Percentiles rank a stretch among this genome's conserved stretches.
These are phyloP conservation scores for Arabidopsis hybrid DNA, from an alignment of 441 rosid genomes.

Conservation along the genomic window DNA sequence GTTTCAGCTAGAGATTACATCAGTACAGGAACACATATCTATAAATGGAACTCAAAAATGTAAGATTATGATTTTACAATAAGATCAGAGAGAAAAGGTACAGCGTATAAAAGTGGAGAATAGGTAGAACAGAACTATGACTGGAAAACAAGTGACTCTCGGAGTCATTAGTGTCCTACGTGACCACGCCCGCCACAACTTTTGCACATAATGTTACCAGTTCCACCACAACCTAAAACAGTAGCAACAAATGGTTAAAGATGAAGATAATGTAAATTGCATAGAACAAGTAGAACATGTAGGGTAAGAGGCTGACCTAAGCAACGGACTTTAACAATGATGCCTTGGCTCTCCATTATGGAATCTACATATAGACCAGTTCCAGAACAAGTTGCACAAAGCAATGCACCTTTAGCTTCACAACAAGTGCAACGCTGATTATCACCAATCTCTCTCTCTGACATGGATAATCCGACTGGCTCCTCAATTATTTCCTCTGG, in stretches of 20 bases:
- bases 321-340: conserved; percentile 92
- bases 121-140: conserved; percentile 28
- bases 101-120: conserved; percentile 32
- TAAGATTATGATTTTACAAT: conserved; percentile 16
- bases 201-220: conserved; percentile 86
- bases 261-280: conserved; percentile 5
- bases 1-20: conserved; percentile 15
- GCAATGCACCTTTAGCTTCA: conserved; percentile 86
- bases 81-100: conserved; percentile 28
- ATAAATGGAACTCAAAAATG: conserved; percentile 22
- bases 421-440: conserved; percentile 61
- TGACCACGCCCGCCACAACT: conserved; percentile 92
- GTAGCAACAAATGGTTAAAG: not conserved
- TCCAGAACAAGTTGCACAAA: conserved; percentile 86
- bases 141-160: conserved; percentile 35
- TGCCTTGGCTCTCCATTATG: conserved; percentile 93
- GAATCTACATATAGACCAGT: conserved; percentile 89
- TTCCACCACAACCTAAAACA: conserved; percentile 88
- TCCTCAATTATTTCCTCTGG: conserved; percentile 87
- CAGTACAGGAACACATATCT: conserved; percentile 26
- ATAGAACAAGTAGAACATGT: not conserved
- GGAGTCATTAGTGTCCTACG: conserved; percentile 52
- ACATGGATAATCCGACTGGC: conserved; percentile 73
- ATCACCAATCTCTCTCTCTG: conserved; percentile 72
- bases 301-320: conserved; percentile 58